Base-by-base conservation (phyloP, 2,329 filamentous ascomycete species). In the Fusarium pseudoanthophilum region DNA sequence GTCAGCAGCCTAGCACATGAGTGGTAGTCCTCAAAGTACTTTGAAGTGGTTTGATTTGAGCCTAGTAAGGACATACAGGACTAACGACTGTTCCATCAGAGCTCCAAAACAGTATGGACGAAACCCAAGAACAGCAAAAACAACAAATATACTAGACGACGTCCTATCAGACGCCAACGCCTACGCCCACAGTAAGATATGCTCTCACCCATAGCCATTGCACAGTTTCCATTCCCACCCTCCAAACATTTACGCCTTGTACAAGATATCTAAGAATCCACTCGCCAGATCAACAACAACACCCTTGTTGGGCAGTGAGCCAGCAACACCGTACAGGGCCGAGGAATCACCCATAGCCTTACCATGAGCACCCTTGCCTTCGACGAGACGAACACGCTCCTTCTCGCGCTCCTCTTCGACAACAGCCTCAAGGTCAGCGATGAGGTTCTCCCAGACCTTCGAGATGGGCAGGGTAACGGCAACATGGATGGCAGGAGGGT, bases 271-370 rank as follows among this genome's bases (percentile, higher is more conserved):
- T 80, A 98, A 86, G 83, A 98, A 99, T 2, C 95, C 95, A 75
- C 88, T 93, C 4, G 95, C 95, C 80, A 99, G 84, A 78, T 97
- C 94, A 74, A 94, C 93, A 37, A 99, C 95, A 39, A 99, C 92
- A 75, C 93, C 94, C 89, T 98, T 98, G 81, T 99, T 97, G 3
- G 96, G 96, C 82, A 99, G 83, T 79, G 93, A 97, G 11, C 96
- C 96, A 1, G 96, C 96, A 64, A 99, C 95, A 61, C 96, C 96
- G 83, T 99, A 99, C 71, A 99, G 84, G 9, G 95, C 95, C 3
- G 94, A 93, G 20, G 94, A 91, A 80, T 97, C 93, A 4, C 94
- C 94, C 76, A 90, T 88, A 30, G 89, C 90, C 80, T 91, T 90
- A 40, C 90, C 91, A 82, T 91, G 88, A 37, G 84, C 82, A 0